phyloP scores from a whole-genome alignment of 2,329 filamentous ascomycete species.

The Bertia moriformis region DNA sequence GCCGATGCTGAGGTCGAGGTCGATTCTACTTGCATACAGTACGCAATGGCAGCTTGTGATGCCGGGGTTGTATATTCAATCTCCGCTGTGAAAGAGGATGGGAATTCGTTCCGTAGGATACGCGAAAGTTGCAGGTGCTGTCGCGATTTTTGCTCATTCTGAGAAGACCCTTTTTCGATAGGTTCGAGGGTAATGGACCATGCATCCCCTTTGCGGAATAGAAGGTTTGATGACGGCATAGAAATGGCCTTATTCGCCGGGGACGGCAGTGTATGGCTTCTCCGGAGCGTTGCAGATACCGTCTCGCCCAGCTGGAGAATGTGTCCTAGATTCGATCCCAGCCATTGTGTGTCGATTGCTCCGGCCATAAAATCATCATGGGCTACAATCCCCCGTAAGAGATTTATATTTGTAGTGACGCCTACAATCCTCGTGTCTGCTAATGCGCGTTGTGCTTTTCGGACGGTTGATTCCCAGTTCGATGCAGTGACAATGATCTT shows the following conservation, averaged over 20 bases:
- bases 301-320: conserved; percentile 10
- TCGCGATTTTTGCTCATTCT: conserved; percentile 9
- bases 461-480: conserved; percentile 32
- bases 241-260: conserved; percentile 5
- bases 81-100: conserved; percentile 34
- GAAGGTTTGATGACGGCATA: conserved; percentile 17
- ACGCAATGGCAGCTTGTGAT: conserved; percentile 17
- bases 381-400: conserved; percentile 35
- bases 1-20: conserved; percentile 27
- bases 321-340: conserved; percentile 28
- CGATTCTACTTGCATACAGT: conserved; percentile 25
- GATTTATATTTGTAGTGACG: conserved; percentile 39
- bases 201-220: conserved; percentile 43
- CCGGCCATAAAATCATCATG: conserved; percentile 31
- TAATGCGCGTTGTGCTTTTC: conserved; percentile 37
- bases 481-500: conserved; percentile 42
- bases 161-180: conserved; percentile 6
- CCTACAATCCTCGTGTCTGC: conserved; percentile 38
- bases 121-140: conserved; percentile 38
- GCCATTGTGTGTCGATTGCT: conserved; percentile 38
- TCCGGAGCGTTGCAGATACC: conserved; percentile 1
- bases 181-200: conserved; percentile 35
- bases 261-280: background rate
- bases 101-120: conserved; percentile 45
- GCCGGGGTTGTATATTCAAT: conserved; percentile 27